phyloP scores from a whole-genome alignment of 2,329 filamentous ascomycete species.

The Alternaria tenuissima region DNA sequence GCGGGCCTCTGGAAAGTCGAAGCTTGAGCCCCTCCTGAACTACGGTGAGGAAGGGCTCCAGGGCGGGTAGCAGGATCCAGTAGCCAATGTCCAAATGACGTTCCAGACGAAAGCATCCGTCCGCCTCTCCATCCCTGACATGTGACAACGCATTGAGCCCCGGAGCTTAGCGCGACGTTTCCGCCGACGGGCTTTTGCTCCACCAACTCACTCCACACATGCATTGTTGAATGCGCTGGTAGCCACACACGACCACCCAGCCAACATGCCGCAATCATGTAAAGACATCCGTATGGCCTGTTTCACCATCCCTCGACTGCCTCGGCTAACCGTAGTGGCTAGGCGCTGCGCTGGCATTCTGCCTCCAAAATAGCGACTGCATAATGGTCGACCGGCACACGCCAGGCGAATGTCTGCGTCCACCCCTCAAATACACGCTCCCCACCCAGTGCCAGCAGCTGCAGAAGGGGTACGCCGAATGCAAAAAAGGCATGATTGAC shows the following conservation, averaged over 20 bases:
- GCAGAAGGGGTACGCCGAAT: conserved; percentile 88
- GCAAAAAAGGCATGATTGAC: conserved; percentile 94
- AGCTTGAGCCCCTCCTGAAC: conserved; percentile 5
- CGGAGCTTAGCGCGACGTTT: conserved; percentile 19
- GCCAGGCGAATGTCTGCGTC: conserved; percentile 85
- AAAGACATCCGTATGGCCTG: conserved; percentile 84
- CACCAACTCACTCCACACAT: conserved; percentile 14
- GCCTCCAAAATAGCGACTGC: conserved; percentile 95
- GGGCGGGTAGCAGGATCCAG: too few relatives aligned
- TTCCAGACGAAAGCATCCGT: conserved; percentile 3
- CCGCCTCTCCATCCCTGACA: conserved; percentile 15
- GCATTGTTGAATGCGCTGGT: conserved; percentile 5
- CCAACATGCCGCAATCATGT: conserved; percentile 88
- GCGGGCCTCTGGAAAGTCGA: conserved; percentile 10
- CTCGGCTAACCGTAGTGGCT: conserved; percentile 19
- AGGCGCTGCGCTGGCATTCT: conserved; percentile 93
- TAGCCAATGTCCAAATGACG: conserved; percentile 8
- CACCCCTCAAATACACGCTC: conserved; percentile 80
- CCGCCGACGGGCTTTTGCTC: conserved; percentile 5
- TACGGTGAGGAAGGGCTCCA: conserved; percentile 5
- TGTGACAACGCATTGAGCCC: conserved; percentile 26
- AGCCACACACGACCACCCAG: conserved; percentile 4
- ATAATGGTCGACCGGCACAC: conserved; percentile 90
- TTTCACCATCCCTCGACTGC: background rate
- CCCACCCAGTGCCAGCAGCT: conserved; percentile 91